Base-by-base conservation (phyloP, 139 green algal species). In the Coccomyxa sp. region DNA sequence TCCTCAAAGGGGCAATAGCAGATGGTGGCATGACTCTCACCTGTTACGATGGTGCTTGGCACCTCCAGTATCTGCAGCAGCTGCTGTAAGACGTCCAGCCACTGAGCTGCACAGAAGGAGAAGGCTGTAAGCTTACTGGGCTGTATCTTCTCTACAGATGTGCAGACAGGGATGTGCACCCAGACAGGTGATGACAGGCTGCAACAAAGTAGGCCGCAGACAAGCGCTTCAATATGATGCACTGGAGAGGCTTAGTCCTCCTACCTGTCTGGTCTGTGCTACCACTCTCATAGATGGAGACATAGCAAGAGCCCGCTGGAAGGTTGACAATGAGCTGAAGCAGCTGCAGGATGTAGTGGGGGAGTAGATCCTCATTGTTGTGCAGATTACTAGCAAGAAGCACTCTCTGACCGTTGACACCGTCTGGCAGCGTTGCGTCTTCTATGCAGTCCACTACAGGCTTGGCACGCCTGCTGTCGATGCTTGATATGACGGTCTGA, bases 241-340 rank as follows among this genome's bases (percentile, higher is more conserved):
- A 68, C 14, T 40, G 37, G 22, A 35, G n/a, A n/a, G n/a, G n/a
- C n/a, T n/a, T n/a, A n/a, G n/a, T n/a, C n/a, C n/a, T 35, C 35
- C 31, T 35, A 82, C 78, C 34, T 39, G 87, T 91, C 18, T 70
- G 29, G 50, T 91, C 87, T 31, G 40, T 79, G 83, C 86, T 91
- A 38, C 86, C 86, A 58, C 81, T 88, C 74, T 90, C 87, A 73
- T 90, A 90, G 36, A 90, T 76, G 18, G 83, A 89, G 24, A 91
- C 68, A 14, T 72, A 79, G 8, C 24, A 55, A 36, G 14, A 83
- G 41, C 39, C 75, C 55, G 55, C 6, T 14, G 76, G 78, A 9
- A 79, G 16, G 4, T 31, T 29, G 7, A 27, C 29, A 54, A 79
- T 34, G 18, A 84, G 8, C 8, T 73, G 34, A 3, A 85, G 39